Evolutionary conservation across 768 basidiomycete genomes (phyloP).

Genomic region (Tephrocybe sp.): DNA sequence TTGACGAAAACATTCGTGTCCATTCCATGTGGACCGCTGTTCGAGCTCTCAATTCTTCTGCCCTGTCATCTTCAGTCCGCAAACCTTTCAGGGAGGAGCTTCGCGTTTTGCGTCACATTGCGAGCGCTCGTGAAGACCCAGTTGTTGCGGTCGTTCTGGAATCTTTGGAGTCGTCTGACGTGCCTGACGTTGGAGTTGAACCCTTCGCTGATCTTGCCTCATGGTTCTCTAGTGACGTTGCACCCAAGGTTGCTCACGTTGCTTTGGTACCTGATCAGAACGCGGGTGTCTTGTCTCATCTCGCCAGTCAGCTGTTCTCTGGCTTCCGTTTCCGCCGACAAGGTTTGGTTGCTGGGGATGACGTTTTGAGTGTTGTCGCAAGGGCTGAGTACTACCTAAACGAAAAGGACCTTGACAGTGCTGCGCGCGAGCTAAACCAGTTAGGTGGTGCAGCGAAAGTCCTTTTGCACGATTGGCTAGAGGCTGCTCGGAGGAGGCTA

Average conservation of each 20-base stretch:
- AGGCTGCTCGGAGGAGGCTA: conserved; percentile 80
- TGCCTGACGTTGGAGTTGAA: conserved; percentile 81
- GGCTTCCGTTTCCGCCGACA: conserved; percentile 76
- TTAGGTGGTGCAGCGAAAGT: conserved; percentile 77
- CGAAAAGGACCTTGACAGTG: conserved; percentile 90
- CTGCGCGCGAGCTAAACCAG: conserved; percentile 89
- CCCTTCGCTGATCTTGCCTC: conserved; percentile 85
- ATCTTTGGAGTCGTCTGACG: conserved; percentile 64
- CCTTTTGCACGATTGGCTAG: conserved; percentile 83
- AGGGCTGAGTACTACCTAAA: conserved; percentile 87
- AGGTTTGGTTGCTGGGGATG: conserved; percentile 76
- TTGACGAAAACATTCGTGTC: conserved; percentile 91
- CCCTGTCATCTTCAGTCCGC: conserved; percentile 62
- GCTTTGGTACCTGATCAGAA: conserved; percentile 90
- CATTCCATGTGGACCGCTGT: conserved; percentile 93
- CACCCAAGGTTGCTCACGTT: conserved; percentile 82
- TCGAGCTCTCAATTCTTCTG: conserved; percentile 69
- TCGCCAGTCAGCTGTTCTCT: conserved; percentile 77
- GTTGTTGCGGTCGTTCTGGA: conserved; percentile 66
- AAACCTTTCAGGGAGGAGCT: conserved; percentile 91
- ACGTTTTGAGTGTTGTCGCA: conserved; percentile 84
- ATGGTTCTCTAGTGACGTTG: conserved; percentile 88
- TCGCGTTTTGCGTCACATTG: conserved; percentile 72
- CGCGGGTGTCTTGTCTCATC: conserved; percentile 83
- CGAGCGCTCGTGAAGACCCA: conserved; percentile 68